Base-by-base conservation (phyloP, 2,329 filamentous ascomycete species). In the Coniochaeta sp. region DNA sequence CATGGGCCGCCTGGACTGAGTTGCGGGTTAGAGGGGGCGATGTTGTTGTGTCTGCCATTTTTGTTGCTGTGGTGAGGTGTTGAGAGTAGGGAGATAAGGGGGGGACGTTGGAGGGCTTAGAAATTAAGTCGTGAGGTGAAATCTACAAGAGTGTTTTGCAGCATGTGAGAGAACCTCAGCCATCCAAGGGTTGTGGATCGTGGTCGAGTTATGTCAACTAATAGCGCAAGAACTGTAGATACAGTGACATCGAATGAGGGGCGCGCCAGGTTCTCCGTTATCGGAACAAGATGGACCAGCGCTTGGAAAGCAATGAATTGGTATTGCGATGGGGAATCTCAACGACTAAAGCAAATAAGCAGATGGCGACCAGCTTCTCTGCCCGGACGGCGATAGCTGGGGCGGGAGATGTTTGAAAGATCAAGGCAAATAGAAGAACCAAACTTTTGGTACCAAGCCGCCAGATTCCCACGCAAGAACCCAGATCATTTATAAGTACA, bases 1-100 rank as follows among this genome's bases (percentile, higher is more conserved):
- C 74, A 76, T 91, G 88, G 4, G 93, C 93, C 26, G 79, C 79
- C 58, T 85, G 69, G 40, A 98, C 87, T 16, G 90, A 92, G 58
- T 79, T 75, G 54, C 90, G 87, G 19, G 85, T 91, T 24, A 97
- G 82, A 3, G 89, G 88, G 6, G 79, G 84, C 58, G 80, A 78
- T 24, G 79, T 81, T 6, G 75, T 73, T 8, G 78, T 72, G 68
- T 84, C 80, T 52, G 84, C 80, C 84, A 86, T 85, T 34, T 66
- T 31, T 47, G 22, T 12, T 14, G n/a, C 11, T 22, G 43, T 22
- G 19, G 12, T 8, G 31, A 36, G 33, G 54, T 57, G 54, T 56
- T 14, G 5, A 17, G 50, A 17, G 9, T 40, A n/a, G 2, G 11
- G 3, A n/a, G 26, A 28, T 55, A 55, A 54, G 24, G 5, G 6